Base-by-base conservation (phyloP, 352 stramenopile species). In the Thalassiosira mediterranea region DNA sequence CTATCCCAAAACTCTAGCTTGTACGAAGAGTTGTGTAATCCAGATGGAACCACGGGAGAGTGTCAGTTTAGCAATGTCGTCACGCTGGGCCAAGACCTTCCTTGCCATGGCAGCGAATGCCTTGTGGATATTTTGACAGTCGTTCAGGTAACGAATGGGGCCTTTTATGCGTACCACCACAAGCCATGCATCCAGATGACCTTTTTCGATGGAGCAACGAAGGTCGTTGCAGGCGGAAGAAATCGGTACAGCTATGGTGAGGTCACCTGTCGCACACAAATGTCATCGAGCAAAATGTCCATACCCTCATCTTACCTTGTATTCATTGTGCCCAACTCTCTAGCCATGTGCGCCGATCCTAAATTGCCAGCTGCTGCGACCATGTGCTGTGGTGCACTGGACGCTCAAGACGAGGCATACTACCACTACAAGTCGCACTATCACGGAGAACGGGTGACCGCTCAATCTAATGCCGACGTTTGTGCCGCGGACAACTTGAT, bases 131-230 rank as follows among this genome's bases (percentile, higher is more conserved):
- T 46, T 52, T 44, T 84, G 11, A 32, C 37, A n/a, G 46, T 86
- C 3, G 71, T 89, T 10, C 28, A 79, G 42, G 72, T 88, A 4
- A 42, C 40, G 46, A 7, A 38, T 61, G 73, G 70, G 15, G 42
- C 78, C 25, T 91, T 81, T 42, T 91, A 89, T 58, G 83, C 88
- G 57, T 91, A 90, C 69, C 37, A 86, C 0, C 60, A 56, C 2
- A 46, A 34, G 3, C 48, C 81, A 13, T 90, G 84, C 72, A 78
- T 88, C n/a, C 25, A 86, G 3, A 40, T 83, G 40, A 57, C 76
- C 13, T 88, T 89, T 47, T 86, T 65, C 60, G 26, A 65, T 1
- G 75, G 78, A 59, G 29, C 69, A 1, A 72, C 71, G 54, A 64
- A 80, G 78, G 60, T 88, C 31, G 57, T 64, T 53, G 25, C 72